phyloP scores from a whole-genome alignment of 371 early-diverging fungal genomes.

The Apophysomyces trapeziformis region DNA sequence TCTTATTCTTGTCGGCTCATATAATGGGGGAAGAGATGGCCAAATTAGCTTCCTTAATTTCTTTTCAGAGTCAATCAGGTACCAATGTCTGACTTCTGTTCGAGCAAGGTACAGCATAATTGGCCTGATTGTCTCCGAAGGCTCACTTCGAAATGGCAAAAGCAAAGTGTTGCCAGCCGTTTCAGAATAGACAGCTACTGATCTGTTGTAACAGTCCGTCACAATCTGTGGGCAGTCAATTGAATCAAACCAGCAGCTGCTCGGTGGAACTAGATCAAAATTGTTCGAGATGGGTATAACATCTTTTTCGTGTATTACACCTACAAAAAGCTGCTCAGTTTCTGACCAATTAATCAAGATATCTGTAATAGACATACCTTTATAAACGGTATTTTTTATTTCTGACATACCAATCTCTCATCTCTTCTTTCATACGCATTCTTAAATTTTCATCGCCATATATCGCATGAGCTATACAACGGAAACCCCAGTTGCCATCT shows the following conservation, averaged over 20 bases:
- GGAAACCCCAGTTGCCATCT: too few relatives aligned
- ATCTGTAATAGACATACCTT: too few relatives aligned
- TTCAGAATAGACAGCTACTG: background rate
- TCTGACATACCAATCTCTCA: too few relatives aligned
- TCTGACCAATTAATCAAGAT: background rate
- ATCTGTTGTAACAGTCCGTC: background rate
- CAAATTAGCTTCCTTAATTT: too few relatives aligned
- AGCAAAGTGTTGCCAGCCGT: background rate
- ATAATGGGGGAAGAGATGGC: too few relatives aligned
- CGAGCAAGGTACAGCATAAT: background rate
- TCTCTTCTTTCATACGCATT: too few relatives aligned
- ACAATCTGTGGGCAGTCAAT: background rate
- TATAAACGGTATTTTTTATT: too few relatives aligned
- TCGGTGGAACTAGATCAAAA: background rate
- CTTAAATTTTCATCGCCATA: too few relatives aligned
- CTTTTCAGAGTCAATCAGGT: too few relatives aligned
- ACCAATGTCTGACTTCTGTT: background rate
- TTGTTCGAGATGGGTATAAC: background rate
- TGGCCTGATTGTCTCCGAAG: background rate
- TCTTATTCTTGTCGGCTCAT: too few relatives aligned
- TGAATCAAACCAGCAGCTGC: background rate
- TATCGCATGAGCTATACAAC: too few relatives aligned
- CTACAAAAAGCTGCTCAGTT: background rate
- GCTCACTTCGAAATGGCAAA: background rate
- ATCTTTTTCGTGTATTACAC: background rate